Base-by-base conservation (phyloP, 2,329 filamentous ascomycete genomes). In the Nemania sp. region DNA sequence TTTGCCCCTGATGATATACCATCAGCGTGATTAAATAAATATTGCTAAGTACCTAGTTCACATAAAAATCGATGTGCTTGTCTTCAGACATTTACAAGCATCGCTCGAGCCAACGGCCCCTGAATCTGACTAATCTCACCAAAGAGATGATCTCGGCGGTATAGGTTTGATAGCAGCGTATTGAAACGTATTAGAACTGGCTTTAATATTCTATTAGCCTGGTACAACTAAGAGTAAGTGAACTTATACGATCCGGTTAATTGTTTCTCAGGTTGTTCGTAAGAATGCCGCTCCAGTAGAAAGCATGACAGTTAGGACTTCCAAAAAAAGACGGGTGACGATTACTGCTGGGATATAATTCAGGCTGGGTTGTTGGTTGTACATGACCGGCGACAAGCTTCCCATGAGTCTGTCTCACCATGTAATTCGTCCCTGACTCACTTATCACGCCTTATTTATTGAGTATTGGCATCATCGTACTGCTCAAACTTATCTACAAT, bases 391-490 rank as follows among this genome's bases (percentile, higher is more conserved):
- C 42, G 8, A 15, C 24, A 34, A 15, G 19, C 30, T 41, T 36
- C 26, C 41, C 30, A 37, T 31, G 42, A 50, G 19, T 49, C 44
- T 52, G 52, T 56, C 24, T 17, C 22, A 56, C 48, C 3, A 42
- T 45, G 9, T 33, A 55, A 45, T 52, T 15, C 52, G 19, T 55
- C 28, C 15, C 39, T 45, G 28, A n/a, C 23, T 12, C 28, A 40
- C 14, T 26, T 31, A 14, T 24, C 11, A 9, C 7, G 30, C 36
- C 31, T 42, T 39, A 37, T 40, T 28, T 17, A 28, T 15, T 8
- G 5, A 17, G 24, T 15, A 33, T 6, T 39, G 7, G 15, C 23
- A 14, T 26, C 26, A 11, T 22, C 5, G 9, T 45, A 8, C 15
- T n/a, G 39, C 15, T 15, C 9, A 19, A 2, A 14, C 28, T 9